Evolutionary conservation across 257 asterid genomes (phyloP), one percentile per base, ranked within the genome.

Genomic region (Solanum ossicruentum): DNA sequence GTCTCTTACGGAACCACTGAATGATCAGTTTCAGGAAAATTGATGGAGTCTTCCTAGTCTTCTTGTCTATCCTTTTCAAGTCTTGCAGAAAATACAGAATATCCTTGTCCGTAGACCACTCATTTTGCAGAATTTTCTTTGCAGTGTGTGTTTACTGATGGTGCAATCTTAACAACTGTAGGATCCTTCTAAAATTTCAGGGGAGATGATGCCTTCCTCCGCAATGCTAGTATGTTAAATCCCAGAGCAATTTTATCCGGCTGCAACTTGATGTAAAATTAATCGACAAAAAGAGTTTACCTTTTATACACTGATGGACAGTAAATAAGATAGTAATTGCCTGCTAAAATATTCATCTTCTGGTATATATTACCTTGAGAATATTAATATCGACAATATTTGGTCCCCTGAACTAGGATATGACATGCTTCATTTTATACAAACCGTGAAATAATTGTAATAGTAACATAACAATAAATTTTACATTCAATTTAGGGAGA

Each of bases 171-270:
- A 20, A n/a, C 66, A 58, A 57, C 65, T 20, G 12, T n/a, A 20
- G 1, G 7, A 10, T 17, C 1, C 5, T 23, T 1, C 1, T 84
- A 84, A 21, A 85, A 72, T 0, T 70, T 72, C 6, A 88, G 67
- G 20, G 89, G 93, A n/a, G 90, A 83, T 6, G 91, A 58, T 2
- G 87, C 91, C 63, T 84, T 89, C 26, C 85, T 84, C 90, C 93
- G 87, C 2, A 89, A 90, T 75, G 87, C 93, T 56, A 87, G 23
- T 58, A 90, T 89, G 83, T 89, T 90, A 12, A 90, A 67, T 26
- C 90, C 93, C 3, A 88, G 91, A 1, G 90, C 93, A 3, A 87
- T 86, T 26, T 88, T 88, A 85, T 90, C 90, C 2, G 89, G 88
- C 88, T n/a, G n/a, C n/a, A n/a, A n/a, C n/a, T n/a, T n/a, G n/a